phyloP scores from a whole-genome alignment of 78 protist genomes.

The Polysphondylium violaceum region DNA sequence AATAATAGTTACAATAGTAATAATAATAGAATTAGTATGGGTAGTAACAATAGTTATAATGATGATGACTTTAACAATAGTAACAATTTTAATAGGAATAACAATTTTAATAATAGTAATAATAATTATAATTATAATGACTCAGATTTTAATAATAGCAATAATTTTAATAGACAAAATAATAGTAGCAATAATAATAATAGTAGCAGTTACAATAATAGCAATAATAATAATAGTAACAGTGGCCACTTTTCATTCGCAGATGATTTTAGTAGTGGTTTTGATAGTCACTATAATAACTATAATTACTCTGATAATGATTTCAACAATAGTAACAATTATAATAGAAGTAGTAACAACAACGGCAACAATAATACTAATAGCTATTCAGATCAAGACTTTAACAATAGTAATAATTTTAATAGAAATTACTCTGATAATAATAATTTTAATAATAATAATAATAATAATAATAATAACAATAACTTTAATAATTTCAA shows the following conservation, averaged over 20 bases:
- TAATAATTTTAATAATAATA: neutral
- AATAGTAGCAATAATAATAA: neutral
- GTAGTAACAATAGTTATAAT: neutral
- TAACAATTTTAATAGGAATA: neutral
- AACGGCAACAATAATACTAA: neutral
- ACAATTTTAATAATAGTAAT: neutral
- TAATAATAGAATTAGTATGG: neutral
- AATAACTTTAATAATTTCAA: neutral
- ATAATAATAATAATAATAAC: neutral
- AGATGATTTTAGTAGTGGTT: neutral
- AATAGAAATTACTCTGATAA: neutral
- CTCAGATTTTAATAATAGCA: neutral
- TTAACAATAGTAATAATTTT: neutral
- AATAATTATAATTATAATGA: neutral
- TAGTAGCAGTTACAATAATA: neutral
- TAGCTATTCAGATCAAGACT: neutral
- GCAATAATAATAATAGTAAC: neutral
- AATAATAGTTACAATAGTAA: neutral
- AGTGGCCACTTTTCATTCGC: neutral
- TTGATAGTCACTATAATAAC: too few species aligned
- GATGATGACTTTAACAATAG: neutral
- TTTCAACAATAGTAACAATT: too few species aligned
- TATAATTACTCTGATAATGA: too few species aligned
- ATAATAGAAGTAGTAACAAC: neutral
- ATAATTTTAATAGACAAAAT: constrained; percentile 4